Percentiles rank a stretch among this genome's conserved stretches.
phyloP scores from a whole-genome alignment of 176 grass and related monocot genomes.

The Oryza coarctata region DNA sequence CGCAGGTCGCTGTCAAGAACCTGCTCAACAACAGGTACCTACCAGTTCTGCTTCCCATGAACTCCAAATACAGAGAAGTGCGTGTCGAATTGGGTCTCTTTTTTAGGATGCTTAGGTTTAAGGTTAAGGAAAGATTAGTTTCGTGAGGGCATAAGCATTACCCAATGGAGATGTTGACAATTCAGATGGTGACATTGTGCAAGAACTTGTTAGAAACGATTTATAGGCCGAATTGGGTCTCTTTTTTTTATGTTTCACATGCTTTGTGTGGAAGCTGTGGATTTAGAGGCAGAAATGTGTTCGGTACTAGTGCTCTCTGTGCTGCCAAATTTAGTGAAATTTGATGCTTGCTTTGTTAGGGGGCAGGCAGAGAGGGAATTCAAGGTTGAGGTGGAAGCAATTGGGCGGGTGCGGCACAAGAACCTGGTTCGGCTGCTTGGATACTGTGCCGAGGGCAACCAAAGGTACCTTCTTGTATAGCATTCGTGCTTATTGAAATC shows the following conservation, averaged over 20 bases:
- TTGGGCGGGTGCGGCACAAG: conserved; percentile 94
- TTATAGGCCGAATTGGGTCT: no score
- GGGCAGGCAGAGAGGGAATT: conserved; percentile 98
- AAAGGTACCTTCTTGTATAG: conserved; percentile 60
- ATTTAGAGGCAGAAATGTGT: conserved; percentile 20
- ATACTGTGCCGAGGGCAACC: conserved; percentile 93
- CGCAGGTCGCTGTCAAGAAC: conserved; percentile 88
- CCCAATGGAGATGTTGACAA: conserved; percentile 40
- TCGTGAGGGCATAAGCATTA: conserved; percentile 2
- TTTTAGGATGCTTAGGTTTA: conserved; percentile 27
- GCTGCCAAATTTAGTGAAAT: conserved; percentile 26
- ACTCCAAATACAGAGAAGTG: conserved; percentile 10
- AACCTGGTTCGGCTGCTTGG: conserved; percentile 90
- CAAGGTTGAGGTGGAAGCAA: conserved; percentile 97
- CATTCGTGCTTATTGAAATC: conserved; percentile 11
- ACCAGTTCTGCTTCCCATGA: conserved; percentile 9
- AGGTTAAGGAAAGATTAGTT: conserved; percentile 40
- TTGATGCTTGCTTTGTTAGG: conserved; percentile 52
- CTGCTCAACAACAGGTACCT: conserved; percentile 89
- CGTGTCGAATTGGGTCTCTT: conserved; percentile 16
- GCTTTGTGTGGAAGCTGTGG: conserved; percentile 18
- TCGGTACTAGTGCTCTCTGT: conserved; percentile 6
- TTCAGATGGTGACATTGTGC: conserved; percentile 33
- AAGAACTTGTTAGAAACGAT: neutral
- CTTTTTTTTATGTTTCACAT: conserved; percentile 29